phyloP scores from a whole-genome alignment of 108 stramenopile genomes.

The Mediolabrus comicus region DNA sequence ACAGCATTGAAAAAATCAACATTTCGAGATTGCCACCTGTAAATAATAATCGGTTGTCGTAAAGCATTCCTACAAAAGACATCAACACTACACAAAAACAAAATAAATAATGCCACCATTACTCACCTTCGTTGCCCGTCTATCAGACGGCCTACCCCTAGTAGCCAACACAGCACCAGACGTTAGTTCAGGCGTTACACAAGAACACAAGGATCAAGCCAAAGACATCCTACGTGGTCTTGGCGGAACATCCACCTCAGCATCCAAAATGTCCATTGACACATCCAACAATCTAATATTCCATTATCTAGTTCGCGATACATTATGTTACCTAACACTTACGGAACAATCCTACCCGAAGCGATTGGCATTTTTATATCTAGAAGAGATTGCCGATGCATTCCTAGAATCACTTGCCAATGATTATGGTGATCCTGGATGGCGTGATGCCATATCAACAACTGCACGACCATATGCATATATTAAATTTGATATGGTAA shows the following conservation, averaged over 20 bases:
- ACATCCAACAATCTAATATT: conserved; percentile 67
- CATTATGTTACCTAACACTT: conserved; percentile 73
- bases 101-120: conserved; percentile 76
- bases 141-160: conserved; percentile 80
- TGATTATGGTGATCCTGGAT: conserved; percentile 76
- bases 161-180: conserved; percentile 72
- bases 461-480: conserved; percentile 93
- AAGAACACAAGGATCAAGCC: conserved; percentile 71
- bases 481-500: conserved; percentile 88
- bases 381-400: conserved; percentile 89
- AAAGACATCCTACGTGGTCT: conserved; percentile 68
- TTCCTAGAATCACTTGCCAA: conserved; percentile 79
- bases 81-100: not conserved
- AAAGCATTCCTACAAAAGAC: not conserved
- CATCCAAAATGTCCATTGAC: conserved; percentile 73
- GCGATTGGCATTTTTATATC: conserved; percentile 92
- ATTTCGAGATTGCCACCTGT: not conserved
- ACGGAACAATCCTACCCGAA: conserved; percentile 92
- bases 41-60: too few relatives aligned
- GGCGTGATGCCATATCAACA: conserved; percentile 65
- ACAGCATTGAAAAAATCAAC: not conserved
- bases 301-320: conserved; percentile 86
- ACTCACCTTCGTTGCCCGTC: conserved; percentile 85
- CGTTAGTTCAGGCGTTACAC: conserved; percentile 56
- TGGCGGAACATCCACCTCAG: conserved; percentile 37